Evolutionary conservation across 2,329 filamentous ascomycete species (phyloP), one percentile per base, ranked within the genome.

Genomic region (Diaporthe amygdali): DNA sequence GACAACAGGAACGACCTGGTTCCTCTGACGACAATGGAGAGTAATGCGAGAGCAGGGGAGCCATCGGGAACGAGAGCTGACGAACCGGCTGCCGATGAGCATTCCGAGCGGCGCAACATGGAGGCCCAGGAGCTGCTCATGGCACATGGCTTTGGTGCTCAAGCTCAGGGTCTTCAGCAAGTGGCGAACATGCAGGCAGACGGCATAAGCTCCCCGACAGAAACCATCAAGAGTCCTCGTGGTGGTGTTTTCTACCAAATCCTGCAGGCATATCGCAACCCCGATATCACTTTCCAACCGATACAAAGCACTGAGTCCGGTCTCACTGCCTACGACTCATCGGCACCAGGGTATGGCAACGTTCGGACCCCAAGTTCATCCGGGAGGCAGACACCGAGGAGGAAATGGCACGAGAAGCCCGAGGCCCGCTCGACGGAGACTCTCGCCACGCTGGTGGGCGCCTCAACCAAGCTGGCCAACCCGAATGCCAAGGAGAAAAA

Each of bases 391-490:
- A 86, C 84, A 4, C 84, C 84, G 7, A 84, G 80, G 52, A 81
- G 78, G 72, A 86, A 86, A 70, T 86, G 85, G 85, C 86, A 86
- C 74, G 82, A 86, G 63, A 81, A 84, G 75, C 59, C 59, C 44
- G 59, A 37, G 7, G 84, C 84, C 73, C 81, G 80, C 8, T 86
- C 85, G 1, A 81, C 82, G 52, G 84, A 86, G 30, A 86, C 85
- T 0, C 78, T 86, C 30, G 81, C 82, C 72, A 86, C 84, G 61
- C 79, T 86, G 46, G 82, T 85, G 14, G 84, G 83, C 68, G 85
- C 85, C n/a, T 86, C 85, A 0, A 81, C 82, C 5, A 80, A 76
- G 71, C 80, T 85, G 17, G 83, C 82, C 9, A 82, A 82, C 55
- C 81, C 80, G 37, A 74, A 77, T 66, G 71, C 66, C 27, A 66